phyloP scores from a whole-genome alignment of 2,329 filamentous ascomycete species.

The Rutstroemia sp. region DNA sequence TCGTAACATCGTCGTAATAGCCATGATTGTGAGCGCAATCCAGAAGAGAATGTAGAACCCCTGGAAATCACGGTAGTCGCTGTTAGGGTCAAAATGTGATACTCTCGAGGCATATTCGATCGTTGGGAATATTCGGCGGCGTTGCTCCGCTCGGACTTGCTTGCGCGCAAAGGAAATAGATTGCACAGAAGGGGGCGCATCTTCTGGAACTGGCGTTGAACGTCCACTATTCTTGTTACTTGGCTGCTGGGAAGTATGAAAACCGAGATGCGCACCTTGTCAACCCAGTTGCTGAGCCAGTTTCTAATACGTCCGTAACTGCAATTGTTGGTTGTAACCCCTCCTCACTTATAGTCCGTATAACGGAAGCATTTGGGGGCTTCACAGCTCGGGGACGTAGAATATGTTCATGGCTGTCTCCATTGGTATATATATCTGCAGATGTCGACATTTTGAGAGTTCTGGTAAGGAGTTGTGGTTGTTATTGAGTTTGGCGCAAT shows the following conservation, averaged over 20 bases:
- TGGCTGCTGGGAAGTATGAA: neutral
- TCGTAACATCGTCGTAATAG: slow-evolving; percentile 84
- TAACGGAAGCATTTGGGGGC: slow-evolving; percentile 21
- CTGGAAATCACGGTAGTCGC: slow-evolving; percentile 88
- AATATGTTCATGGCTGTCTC: slow-evolving; percentile 26
- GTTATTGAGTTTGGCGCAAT: too few relatives aligned
- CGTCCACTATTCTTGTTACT: slow-evolving; percentile 51
- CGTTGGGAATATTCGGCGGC: slow-evolving; percentile 81
- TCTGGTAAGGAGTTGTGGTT: neutral
- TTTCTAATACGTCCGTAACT: slow-evolving; percentile 13
- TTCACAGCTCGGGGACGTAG: slow-evolving; percentile 26
- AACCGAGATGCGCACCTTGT: neutral
- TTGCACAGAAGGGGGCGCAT: slow-evolving; percentile 88
- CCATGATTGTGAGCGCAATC: slow-evolving; percentile 96
- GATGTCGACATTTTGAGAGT: slow-evolving; percentile 25
- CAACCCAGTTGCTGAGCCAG: slow-evolving; percentile 17
- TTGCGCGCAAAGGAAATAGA: slow-evolving; percentile 80
- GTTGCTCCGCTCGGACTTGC: slow-evolving; percentile 72
- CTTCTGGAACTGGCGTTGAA: slow-evolving; percentile 75
- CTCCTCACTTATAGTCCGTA: slow-evolving; percentile 22
- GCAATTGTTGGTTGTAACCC: slow-evolving; percentile 14
- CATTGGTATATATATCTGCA: slow-evolving; percentile 21
- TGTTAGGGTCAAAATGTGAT: slow-evolving; percentile 89
- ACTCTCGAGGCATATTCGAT: slow-evolving; percentile 86
- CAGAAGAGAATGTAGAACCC: slow-evolving; percentile 98